Evolutionary conservation across 768 basidiomycete species (phyloP).

Genomic region (Pisolithus tinctorius): DNA sequence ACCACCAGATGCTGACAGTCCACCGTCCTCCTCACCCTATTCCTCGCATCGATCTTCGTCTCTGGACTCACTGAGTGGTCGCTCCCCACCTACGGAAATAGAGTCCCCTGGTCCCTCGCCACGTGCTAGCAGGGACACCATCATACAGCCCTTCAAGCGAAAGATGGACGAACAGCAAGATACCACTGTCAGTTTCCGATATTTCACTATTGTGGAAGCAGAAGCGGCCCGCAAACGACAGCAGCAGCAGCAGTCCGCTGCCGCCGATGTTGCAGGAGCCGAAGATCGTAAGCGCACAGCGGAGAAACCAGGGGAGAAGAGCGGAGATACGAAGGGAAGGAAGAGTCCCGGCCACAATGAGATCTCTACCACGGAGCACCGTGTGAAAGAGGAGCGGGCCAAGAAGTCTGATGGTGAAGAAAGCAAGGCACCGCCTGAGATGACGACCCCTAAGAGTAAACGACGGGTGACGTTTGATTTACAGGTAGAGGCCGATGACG

Average conservation of each 20-base stretch:
- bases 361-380: conserved; percentile 5
- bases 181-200: conserved; percentile 41
- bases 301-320: conserved; percentile 6
- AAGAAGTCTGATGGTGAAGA: conserved; percentile 14
- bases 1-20: conserved; percentile 13
- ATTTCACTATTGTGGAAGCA: conserved; percentile 37
- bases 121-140: conserved; percentile 18
- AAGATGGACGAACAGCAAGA: conserved; percentile 43
- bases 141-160: conserved; percentile 34
- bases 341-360: conserved; percentile 3
- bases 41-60: conserved; percentile 31
- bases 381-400: conserved; percentile 8
- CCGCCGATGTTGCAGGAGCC: conserved; percentile 5
- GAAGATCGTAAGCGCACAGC: conserved; percentile 6
- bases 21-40: conserved; percentile 28
- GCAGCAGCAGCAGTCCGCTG: conserved; percentile 1
- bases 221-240: conserved; percentile 28
- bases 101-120: conserved; percentile 18
- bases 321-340: conserved; percentile 7
- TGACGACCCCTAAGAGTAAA: conserved; percentile 43
- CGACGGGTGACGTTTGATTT: conserved; percentile 72
- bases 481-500: conserved; percentile 44
- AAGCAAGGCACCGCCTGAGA: conserved; percentile 17
- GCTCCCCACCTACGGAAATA: conserved; percentile 13
- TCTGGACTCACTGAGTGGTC: conserved; percentile 19